Conservation (phyloP, 306 rosid species). For the Quillaja saponaria region DNA sequence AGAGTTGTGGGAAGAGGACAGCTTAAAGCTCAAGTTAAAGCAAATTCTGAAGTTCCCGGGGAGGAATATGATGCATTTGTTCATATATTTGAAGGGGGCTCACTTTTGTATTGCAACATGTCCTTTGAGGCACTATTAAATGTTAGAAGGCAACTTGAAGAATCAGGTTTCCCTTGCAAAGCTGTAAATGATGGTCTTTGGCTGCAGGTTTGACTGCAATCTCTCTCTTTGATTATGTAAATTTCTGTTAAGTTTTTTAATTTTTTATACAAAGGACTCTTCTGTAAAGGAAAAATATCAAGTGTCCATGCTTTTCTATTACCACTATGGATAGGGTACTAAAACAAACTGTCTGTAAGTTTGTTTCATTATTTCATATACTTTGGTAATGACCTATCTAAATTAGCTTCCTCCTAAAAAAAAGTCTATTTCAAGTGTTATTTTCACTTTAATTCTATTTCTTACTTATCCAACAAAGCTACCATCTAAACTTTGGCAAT, state of each 20-base stretch:
- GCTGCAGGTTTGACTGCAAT: slow-evolving; percentile 74
- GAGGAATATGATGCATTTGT: slow-evolving; percentile 84
- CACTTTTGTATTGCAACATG: slow-evolving; percentile 88
- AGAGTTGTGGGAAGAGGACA: slow-evolving; percentile 79
- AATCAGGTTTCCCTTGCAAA: slow-evolving; percentile 92
- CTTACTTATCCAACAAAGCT: too few species aligned
- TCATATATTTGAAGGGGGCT: slow-evolving; percentile 92
- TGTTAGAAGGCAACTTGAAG: slow-evolving; percentile 93
- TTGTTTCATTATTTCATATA: too few species aligned
- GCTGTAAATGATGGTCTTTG: slow-evolving; percentile 97
- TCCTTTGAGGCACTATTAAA: slow-evolving; percentile 90
- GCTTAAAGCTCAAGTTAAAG: slow-evolving; percentile 64
- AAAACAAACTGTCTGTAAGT: neutral
- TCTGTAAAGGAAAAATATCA: neutral
- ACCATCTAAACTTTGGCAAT: neutral
- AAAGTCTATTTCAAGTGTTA: neutral
- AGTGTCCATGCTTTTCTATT: neutral
- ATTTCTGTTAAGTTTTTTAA: neutral
- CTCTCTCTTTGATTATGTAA: neutral
- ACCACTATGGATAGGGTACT: neutral
- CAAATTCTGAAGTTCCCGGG: slow-evolving; percentile 52
- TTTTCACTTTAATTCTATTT: neutral
- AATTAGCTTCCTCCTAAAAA: neutral
- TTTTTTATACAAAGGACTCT: neutral
- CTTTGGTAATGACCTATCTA: neutral